Percentiles rank a stretch among this genome's conserved stretches.
These are phyloP conservation scores for Stephania cephalantha DNA, from an alignment of 164 flowering plant genomes.

Conservation along the genomic window DNA sequence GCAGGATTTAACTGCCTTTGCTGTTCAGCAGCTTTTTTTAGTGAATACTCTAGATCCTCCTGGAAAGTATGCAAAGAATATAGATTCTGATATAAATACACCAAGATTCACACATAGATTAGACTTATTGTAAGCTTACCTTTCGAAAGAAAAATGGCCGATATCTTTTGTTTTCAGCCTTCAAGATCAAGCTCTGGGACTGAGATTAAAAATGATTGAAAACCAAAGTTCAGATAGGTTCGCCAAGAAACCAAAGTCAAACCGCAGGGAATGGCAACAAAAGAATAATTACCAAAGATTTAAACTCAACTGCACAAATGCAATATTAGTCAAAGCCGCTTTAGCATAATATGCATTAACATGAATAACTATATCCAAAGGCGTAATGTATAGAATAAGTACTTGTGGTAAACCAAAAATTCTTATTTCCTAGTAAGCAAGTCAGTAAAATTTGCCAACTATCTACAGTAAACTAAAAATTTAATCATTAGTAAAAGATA, in stretches of 20 bases:
- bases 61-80: slow-evolving; percentile 13
- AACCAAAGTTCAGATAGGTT: slow-evolving; percentile 4
- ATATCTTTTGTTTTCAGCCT: slow-evolving; percentile 57
- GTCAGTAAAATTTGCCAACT: no score
- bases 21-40: slow-evolving; percentile 51
- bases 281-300: not conserved
- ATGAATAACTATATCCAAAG: no score
- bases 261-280: not conserved
- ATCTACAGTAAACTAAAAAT: no score
- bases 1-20: slow-evolving; percentile 57
- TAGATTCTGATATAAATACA: not conserved
- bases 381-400: no score
- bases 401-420: no score
- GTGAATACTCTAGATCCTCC: slow-evolving; percentile 85
- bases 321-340: not conserved
- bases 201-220: slow-evolving; percentile 22
- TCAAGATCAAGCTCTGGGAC: slow-evolving; percentile 76
- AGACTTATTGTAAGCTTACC: slow-evolving; percentile 35
- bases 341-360: not conserved
- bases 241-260: not conserved
- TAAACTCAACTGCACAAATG: not conserved
- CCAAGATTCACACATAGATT: not conserved
- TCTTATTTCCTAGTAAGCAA: no score
- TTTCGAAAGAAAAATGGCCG: slow-evolving; percentile 87
- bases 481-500: no score